Evolutionary conservation across 306 rosid species (phyloP), one percentile per base, ranked within the genome.

Genomic region (Glycine tomentella): DNA sequence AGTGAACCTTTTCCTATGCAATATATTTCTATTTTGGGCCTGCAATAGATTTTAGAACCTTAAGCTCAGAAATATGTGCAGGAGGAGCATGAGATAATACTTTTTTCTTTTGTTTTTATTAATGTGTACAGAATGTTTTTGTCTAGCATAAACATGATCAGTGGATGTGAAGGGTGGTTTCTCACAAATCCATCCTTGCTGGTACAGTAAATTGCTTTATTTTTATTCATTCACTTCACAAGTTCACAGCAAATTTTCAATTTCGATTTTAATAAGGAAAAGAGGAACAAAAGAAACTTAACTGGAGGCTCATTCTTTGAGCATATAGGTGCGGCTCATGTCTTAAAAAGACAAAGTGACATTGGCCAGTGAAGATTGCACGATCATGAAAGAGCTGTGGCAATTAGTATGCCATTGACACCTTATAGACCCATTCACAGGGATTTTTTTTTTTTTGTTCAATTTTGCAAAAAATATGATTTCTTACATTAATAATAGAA

Each of bases 351-450:
- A 91, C 92, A 92, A 90, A 80, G 81, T 53, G 79, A 63, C 59
- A 78, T 78, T 81, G 81, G 89, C 92, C 99, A 98, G 99, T 95
- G 99, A 95, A 93, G 85, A 80, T 82, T 89, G 97, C 99, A 98
- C 93, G 99, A 93, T 81, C 90, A 84, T 85, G 81, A 85, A 79
- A 87, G 95, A 88, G 87, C 86, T 95, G 95, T 93, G 93, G 83
- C 84, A 20, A 89, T 95, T 94, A 88, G 90, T 90, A 87, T 86
- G 95, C 92, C 83, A 86, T 90, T 87, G 87, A 91, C 94, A 83
- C 90, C 89, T 80, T 87, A 75, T 82, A 90, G 91, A 88, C 97
- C 93, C 94, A 90, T 88, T 95, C 99, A 95, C 98, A 94, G 89
- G 99, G 86, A 85, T 16, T 64, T 66, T 34, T 40, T n/a, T n/a